These are phyloP conservation scores for Byssochlamys sp. DNA, from an alignment of 2,329 filamentous ascomycete genomes.

Conservation along the genomic window DNA sequence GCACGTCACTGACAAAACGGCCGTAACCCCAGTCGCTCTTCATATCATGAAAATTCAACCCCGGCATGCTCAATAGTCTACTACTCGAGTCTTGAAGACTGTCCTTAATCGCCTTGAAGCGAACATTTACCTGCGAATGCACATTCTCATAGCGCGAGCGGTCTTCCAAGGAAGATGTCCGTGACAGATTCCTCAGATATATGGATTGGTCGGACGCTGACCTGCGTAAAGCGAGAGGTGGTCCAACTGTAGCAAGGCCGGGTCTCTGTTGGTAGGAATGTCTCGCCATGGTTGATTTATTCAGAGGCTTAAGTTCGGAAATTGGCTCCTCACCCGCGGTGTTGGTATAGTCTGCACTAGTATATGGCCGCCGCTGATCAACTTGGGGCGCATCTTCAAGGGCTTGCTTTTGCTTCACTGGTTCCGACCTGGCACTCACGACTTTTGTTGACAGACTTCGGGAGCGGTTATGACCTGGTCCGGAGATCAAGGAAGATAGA, in stretches of 20 bases:
- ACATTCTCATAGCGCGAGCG: slow-evolving; percentile 71
- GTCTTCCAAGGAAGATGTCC: slow-evolving; percentile 74
- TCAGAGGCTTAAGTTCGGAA: slow-evolving; percentile 22
- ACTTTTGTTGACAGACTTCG: slow-evolving; percentile 20
- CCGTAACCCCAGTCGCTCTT: slow-evolving; percentile 26
- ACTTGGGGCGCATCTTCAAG: not conserved
- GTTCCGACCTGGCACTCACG: not conserved
- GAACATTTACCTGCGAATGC: slow-evolving; percentile 74
- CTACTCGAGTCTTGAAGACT: slow-evolving; percentile 75
- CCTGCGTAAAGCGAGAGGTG: slow-evolving; percentile 40
- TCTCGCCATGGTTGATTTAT: slow-evolving; percentile 18
- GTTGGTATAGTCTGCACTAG: slow-evolving; percentile 10
- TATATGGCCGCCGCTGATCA: not conserved
- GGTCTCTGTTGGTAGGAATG: slow-evolving; percentile 25
- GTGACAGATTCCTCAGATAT: slow-evolving; percentile 60
- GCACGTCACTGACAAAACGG: slow-evolving; percentile 23
- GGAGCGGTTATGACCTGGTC: slow-evolving; percentile 13
- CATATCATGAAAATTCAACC: slow-evolving; percentile 32
- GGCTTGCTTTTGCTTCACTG: not conserved
- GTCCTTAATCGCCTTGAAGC: slow-evolving; percentile 82
- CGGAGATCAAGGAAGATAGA: slow-evolving; percentile 17
- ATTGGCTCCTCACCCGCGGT: slow-evolving; percentile 21
- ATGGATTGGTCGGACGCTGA: slow-evolving; percentile 70
- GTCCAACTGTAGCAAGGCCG: slow-evolving; percentile 15
- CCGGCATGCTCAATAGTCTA: slow-evolving; percentile 46